Evolutionary conservation across 257 asterid genomes (phyloP), one percentile per base, ranked within the genome.

Genomic region (Fraxinus americana): DNA sequence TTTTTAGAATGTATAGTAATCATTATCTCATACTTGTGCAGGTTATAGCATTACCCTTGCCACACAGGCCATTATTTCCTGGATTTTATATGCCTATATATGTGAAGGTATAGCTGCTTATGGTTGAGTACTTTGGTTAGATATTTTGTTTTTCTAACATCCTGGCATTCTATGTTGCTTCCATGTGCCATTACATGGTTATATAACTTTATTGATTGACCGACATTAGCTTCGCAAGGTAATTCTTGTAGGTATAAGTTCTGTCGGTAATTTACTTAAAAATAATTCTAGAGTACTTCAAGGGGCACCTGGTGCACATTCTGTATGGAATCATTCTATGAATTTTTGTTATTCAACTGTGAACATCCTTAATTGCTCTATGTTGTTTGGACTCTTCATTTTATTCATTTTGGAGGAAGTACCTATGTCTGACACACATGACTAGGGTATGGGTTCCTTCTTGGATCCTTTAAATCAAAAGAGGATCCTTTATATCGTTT

Each of bases 81-180:
- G 99, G 99, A 82, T 91, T 96, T 83, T 93, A 92, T 77, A 93
- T 93, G 98, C 99, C 98, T 16, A 86, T 96, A 66, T 89, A 86
- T 86, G 98, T 93, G 73, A 96, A 92, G 99, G 99, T 96, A 91
- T 81, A 82, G 75, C 54, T 72, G 29, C 75, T 85, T 72, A 67
- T 76, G 72, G 19, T 45, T 52, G 43, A 59, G 66, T 39, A 43
- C 74, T 13, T 66, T 30, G 11, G 19, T 67, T 19, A 61, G 43
- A 10, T 69, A 16, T 54, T 59, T 17, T 66, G 14, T 68, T 50
- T 9, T 9, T 59, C 25, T 72, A 19, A 38, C 10, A 12, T 36
- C n/a, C 4, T 36, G 17, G 17, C 34, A 19, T 61, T 43, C n/a
- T 66, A 32, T 66, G 36, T 19, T 69, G 38, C 43, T 52, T 38